phyloP scores from a whole-genome alignment of 2,329 filamentous ascomycete genomes.

The Incumbomyces lentus region DNA sequence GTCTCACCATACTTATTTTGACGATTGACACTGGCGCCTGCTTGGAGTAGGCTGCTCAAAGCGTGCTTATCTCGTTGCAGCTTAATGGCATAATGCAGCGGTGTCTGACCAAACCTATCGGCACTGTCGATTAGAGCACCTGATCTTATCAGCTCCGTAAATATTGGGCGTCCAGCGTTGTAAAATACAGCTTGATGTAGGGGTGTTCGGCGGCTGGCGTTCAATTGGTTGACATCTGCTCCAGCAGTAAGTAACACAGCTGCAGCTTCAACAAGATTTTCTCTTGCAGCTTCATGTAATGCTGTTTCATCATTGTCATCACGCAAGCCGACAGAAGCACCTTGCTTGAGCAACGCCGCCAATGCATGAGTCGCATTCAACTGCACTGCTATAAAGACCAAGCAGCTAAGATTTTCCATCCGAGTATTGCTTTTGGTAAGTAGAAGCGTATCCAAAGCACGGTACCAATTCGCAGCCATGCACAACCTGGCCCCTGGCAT shows the following conservation, averaged over 20 bases:
- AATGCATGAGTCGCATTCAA: too few relatives aligned
- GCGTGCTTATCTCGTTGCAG: background rate
- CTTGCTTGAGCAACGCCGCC: background rate
- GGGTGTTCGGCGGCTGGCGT: background rate
- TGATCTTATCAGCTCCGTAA: too few relatives aligned
- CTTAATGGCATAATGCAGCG: constrained; percentile 7
- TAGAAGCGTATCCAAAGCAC: background rate
- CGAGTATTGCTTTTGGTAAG: background rate
- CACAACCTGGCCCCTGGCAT: background rate
- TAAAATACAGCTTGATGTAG: background rate
- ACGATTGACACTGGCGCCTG: background rate
- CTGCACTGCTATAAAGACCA: background rate
- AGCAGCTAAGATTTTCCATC: background rate
- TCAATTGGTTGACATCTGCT: background rate
- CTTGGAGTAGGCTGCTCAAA: background rate
- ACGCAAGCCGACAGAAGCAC: background rate
- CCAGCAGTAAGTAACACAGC: background rate
- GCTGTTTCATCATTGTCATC: background rate
- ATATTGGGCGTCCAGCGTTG: background rate
- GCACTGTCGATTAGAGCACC: background rate
- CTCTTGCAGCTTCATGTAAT: background rate
- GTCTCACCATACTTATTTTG: constrained; percentile 23
- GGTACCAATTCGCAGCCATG: background rate
- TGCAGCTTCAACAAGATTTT: background rate
- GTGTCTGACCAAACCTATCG: too few relatives aligned